Conservation (phyloP, 2,329 filamentous ascomycete species). For the Beauveria scarabaeidicola region DNA sequence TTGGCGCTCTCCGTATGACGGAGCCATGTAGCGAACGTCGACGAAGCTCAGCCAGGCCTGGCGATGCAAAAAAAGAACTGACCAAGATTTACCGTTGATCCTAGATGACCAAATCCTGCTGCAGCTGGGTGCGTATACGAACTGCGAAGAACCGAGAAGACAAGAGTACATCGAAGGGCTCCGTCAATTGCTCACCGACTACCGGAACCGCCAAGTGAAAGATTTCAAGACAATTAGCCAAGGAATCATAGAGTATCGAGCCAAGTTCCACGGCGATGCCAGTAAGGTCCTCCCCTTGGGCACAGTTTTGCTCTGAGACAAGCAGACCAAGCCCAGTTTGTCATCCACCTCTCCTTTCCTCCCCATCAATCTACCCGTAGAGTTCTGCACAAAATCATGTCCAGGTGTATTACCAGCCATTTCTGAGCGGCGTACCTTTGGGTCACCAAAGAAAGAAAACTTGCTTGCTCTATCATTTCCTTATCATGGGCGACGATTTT, state of each 20-base stretch:
- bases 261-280: slow-evolving; percentile 54
- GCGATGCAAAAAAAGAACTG: slow-evolving; percentile 38
- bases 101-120: slow-evolving; percentile 67
- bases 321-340: background rate
- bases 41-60: slow-evolving; percentile 4
- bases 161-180: slow-evolving; percentile 55
- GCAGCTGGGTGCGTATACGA: slow-evolving; percentile 59
- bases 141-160: slow-evolving; percentile 53
- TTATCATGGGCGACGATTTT: background rate
- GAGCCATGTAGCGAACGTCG: background rate
- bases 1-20: slow-evolving; percentile 18
- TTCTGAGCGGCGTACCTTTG: background rate
- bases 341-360: background rate
- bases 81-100: slow-evolving; percentile 29
- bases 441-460: background rate
- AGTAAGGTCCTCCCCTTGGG: slow-evolving; percentile 55
- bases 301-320: slow-evolving; percentile 30
- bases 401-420: background rate
- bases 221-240: slow-evolving; percentile 60
- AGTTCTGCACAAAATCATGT: background rate
- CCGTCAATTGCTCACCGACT: slow-evolving; percentile 49
- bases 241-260: slow-evolving; percentile 59
- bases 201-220: slow-evolving; percentile 50
- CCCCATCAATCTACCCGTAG: background rate
- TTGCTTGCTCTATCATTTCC: background rate